Percentiles rank a stretch among this genome's conserved stretches.
Evolutionary conservation across 345 rosid genomes (phyloP).

Genomic region (Boechera divaricarpa): DNA sequence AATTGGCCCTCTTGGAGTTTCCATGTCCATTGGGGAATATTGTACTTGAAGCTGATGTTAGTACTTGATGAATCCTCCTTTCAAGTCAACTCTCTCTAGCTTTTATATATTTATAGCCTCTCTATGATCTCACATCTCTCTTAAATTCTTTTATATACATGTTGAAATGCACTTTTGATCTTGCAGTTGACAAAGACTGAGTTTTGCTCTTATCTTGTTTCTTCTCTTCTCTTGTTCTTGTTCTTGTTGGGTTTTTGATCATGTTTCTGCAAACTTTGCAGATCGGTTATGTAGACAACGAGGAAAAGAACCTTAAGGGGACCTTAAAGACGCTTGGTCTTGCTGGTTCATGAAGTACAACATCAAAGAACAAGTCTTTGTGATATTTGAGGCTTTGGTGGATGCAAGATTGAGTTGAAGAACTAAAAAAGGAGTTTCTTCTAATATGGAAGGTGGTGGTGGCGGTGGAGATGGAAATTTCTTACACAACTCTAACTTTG

Average conservation of each 20-base stretch:
- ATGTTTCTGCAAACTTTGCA: constrained; percentile 76
- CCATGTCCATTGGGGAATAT: constrained; percentile 48
- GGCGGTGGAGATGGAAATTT: constrained; percentile 45
- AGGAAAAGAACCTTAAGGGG: constrained; percentile 59
- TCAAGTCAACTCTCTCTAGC: constrained; percentile 47
- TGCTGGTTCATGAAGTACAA: constrained; percentile 41
- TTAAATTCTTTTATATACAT: constrained; percentile 50
- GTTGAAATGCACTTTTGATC: constrained; percentile 70
- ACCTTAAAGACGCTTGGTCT: constrained; percentile 50
- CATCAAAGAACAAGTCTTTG: constrained; percentile 22
- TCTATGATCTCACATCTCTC: constrained; percentile 38
- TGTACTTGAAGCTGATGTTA: constrained; percentile 48
- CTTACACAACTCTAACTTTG: constrained; percentile 52
- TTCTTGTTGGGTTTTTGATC: constrained; percentile 49
- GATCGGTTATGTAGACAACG: constrained; percentile 57
- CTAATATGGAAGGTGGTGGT: constrained; percentile 45
- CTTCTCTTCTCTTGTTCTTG: constrained; percentile 3
- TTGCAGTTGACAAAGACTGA: constrained; percentile 61
- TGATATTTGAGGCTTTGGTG: constrained; percentile 24
- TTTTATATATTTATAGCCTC: constrained; percentile 37
- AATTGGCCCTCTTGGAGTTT: constrained; percentile 43
- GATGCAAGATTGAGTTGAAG: constrained; percentile 28
- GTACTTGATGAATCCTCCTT: constrained; percentile 37
- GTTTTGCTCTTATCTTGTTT: constrained; percentile 40
- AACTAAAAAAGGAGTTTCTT: constrained; percentile 23